Base-by-base conservation (phyloP, 2,329 filamentous ascomycete genomes). In the Zarea fungicola region DNA sequence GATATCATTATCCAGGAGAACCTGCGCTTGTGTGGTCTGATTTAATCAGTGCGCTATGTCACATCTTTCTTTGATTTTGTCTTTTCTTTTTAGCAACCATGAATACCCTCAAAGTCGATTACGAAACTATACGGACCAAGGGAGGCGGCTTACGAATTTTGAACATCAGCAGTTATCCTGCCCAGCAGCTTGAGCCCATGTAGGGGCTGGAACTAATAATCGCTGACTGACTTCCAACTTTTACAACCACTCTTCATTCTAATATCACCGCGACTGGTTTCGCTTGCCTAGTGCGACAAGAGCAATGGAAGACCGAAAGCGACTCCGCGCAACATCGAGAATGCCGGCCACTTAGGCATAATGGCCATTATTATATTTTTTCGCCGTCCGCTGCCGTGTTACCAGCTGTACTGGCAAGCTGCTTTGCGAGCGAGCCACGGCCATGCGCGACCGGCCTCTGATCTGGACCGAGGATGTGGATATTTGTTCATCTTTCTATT, bases 1-100 rank as follows among this genome's bases (percentile, higher is more conserved):
- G 93, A 99, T 74, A 99, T 99, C 70, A 99, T 99, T 74, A 99
- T 99, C 70, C 93, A 99, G 77, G 93, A 97, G 75, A 99, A 99
- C 75, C 83, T 99, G 57, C 87, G 93, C 70, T 81, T 95, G 70
- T 96, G 91, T 72, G 92, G 92, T 80, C 77, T 97, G 69, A 96
- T 97, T 80, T 96, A 86, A 85, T 65, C 61, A 60, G 28, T 22
- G 14, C 19, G 19, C 29, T 41, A 13, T 19, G 42, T 26, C 51
- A 61, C 52, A 60, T 57, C 52, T 52, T 55, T 55, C 59, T 55
- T 58, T 52, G 54, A 58, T 56, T 54, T 58, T 61, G 58, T 56
- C 42, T 49, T 54, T 52, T 53, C 46, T 52, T 54, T 57, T 59
- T 51, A 54, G 51, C 49, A 51, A 49, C 51, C 41, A 52, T 55